phyloP scores from a whole-genome alignment of 2,329 filamentous ascomycete species.

The Chrysoporthe cubensis region DNA sequence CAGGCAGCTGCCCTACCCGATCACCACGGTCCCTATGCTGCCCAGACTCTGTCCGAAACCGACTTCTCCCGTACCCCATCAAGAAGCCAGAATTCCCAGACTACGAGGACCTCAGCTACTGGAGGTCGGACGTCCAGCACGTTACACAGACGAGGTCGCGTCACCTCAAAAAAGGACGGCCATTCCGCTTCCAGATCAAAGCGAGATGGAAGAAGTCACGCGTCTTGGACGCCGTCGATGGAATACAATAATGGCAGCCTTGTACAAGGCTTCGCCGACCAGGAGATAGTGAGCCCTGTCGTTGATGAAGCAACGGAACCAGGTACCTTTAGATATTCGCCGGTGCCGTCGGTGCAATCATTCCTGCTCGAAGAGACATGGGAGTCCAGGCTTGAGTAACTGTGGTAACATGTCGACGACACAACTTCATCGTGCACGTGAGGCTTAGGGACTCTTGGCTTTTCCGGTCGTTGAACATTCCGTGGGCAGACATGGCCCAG shows the following conservation, averaged over 20 bases:
- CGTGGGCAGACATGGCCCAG: too few species aligned
- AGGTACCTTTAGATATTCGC: slow-evolving; percentile 7
- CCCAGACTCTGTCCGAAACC: not conserved
- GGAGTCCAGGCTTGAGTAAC: not conserved
- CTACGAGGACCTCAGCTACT: not conserved
- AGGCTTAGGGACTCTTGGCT: not conserved
- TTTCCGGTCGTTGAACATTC: not conserved
- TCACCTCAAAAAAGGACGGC: not conserved
- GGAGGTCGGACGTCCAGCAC: not conserved
- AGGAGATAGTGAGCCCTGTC: not conserved
- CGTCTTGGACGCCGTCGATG: not conserved
- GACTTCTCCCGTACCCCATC: not conserved
- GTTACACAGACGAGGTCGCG: not conserved
- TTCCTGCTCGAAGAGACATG: slow-evolving; percentile 6
- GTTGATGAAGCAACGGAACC: not conserved
- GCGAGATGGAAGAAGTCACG: not conserved
- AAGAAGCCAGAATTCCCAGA: not conserved
- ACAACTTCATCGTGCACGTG: not conserved
- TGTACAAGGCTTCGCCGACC: not conserved
- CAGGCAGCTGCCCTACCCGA: slow-evolving; percentile 11
- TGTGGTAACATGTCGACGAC: not conserved
- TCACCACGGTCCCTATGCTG: slow-evolving; percentile 11
- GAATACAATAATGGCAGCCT: not conserved
- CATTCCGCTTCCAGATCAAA: not conserved
- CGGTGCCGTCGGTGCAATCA: slow-evolving; percentile 2